Percentiles rank a stretch among this genome's conserved stretches.
phyloP scores from a whole-genome alignment of 2,329 filamentous ascomycete species.

The Fusarium goolgardi region DNA sequence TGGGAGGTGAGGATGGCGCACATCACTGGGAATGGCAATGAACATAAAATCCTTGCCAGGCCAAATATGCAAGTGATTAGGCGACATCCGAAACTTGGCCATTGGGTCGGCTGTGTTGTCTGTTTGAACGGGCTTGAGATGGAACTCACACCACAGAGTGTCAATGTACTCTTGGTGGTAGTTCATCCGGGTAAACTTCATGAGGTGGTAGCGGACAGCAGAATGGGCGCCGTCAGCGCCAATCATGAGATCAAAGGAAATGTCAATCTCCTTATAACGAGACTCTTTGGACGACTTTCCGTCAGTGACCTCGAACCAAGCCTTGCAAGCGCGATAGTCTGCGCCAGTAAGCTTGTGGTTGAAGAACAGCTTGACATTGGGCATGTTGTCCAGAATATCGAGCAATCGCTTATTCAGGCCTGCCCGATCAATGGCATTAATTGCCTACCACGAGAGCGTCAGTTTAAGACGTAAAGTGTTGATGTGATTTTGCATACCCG shows the following conservation, averaged over 20 bases:
- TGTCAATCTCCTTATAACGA: slow-evolving; percentile 78
- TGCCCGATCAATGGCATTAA: slow-evolving; percentile 86
- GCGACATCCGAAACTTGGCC: slow-evolving; percentile 79
- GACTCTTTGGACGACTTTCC: slow-evolving; percentile 51
- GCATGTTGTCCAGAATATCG: slow-evolving; percentile 82
- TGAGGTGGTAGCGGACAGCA: slow-evolving; percentile 88
- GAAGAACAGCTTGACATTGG: slow-evolving; percentile 93
- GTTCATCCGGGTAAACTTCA: slow-evolving; percentile 93
- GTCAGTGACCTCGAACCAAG: slow-evolving; percentile 82
- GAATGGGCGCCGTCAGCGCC: slow-evolving; percentile 97
- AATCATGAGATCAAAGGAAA: slow-evolving; percentile 91
- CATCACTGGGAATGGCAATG: slow-evolving; percentile 86
- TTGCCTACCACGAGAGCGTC: slow-evolving; percentile 65
- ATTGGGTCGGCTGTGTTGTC: slow-evolving; percentile 47
- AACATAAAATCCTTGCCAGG: slow-evolving; percentile 96
- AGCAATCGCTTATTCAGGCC: slow-evolving; percentile 85
- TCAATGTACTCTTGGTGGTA: slow-evolving; percentile 97
- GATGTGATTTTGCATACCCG: slow-evolving; percentile 66
- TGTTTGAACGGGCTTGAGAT: slow-evolving; percentile 69
- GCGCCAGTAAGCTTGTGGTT: slow-evolving; percentile 93
- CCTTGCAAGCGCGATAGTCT: slow-evolving; percentile 80
- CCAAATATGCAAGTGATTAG: slow-evolving; percentile 97
- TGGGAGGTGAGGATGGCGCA: slow-evolving; percentile 53
- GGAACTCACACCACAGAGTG: slow-evolving; percentile 97
- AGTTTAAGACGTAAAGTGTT: slow-evolving; percentile 17